Conservation (phyloP, 106 monocot species). For the Alisma plantagoaquatica region DNA sequence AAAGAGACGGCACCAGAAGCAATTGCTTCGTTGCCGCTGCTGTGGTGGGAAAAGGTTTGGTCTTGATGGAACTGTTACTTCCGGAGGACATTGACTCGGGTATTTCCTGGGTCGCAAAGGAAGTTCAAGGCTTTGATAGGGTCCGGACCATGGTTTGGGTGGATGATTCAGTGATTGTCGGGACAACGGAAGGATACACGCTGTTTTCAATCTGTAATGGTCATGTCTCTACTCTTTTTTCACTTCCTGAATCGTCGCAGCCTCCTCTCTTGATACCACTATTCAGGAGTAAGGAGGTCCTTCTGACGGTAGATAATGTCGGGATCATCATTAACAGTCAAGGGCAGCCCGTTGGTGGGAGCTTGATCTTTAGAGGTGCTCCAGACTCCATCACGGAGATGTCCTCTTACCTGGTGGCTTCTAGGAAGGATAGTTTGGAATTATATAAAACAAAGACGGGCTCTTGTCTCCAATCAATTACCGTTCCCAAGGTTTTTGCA, state of each 20-base stretch:
- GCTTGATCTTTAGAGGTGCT: slow-evolving; percentile 52
- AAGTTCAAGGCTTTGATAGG: slow-evolving; percentile 58
- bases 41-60: slow-evolving; percentile 32
- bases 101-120: slow-evolving; percentile 40
- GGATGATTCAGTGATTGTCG: slow-evolving; percentile 68
- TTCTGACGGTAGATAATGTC: slow-evolving; percentile 86
- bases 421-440: slow-evolving; percentile 48
- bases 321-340: slow-evolving; percentile 50
- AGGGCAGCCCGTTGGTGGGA: slow-evolving; percentile 88
- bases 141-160: slow-evolving; percentile 70
- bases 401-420: slow-evolving; percentile 52
- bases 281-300: slow-evolving; percentile 45
- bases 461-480: slow-evolving; percentile 46
- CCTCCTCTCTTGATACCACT: slow-evolving; percentile 49
- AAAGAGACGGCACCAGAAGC: slow-evolving; percentile 20
- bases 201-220: slow-evolving; percentile 40
- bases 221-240: slow-evolving; percentile 42
- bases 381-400: slow-evolving; percentile 62
- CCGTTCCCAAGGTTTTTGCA: slow-evolving; percentile 26
- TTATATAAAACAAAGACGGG: slow-evolving; percentile 67
- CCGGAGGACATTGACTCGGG: slow-evolving; percentile 16
- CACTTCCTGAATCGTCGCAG: slow-evolving; percentile 68
- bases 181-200: slow-evolving; percentile 45
- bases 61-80: slow-evolving; percentile 47
- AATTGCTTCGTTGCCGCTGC: slow-evolving; percentile 40